Conservation (phyloP, 495 filamentous ascomycete genomes). For the Pyronema domesticum region DNA sequence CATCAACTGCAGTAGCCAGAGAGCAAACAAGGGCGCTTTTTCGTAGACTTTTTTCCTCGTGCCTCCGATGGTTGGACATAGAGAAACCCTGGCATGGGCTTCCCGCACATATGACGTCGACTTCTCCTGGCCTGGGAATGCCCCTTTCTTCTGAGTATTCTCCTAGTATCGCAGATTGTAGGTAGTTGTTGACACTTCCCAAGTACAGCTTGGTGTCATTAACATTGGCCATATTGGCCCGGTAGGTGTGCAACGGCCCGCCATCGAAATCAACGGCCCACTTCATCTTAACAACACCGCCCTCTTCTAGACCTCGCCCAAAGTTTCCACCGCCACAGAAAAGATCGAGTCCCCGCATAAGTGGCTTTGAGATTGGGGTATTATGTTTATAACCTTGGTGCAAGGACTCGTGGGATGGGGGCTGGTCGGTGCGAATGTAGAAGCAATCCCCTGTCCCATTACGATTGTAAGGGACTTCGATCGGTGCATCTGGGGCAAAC, state of each 20-base stretch:
- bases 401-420: constrained; percentile 3
- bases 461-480: constrained; percentile 46
- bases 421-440: constrained; percentile 34
- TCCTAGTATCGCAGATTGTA: constrained; percentile 37
- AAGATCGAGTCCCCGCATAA: constrained; percentile 39
- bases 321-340: constrained; percentile 62
- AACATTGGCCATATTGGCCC: constrained; percentile 35
- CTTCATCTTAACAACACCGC: constrained; percentile 41
- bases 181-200: constrained; percentile 54
- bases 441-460: constrained; percentile 46
- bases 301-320: constrained; percentile 56
- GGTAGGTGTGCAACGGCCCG: constrained; percentile 48
- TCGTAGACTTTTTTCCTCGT: constrained; percentile 31
- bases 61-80: constrained; percentile 34
- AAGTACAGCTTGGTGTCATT: constrained; percentile 32
- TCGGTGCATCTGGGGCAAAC: constrained; percentile 28
- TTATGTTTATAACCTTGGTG: constrained; percentile 33
- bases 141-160: constrained; percentile 22
- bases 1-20: constrained; percentile 52
- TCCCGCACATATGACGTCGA: constrained; percentile 53
- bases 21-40: constrained; percentile 58
- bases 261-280: constrained; percentile 47
- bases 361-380: constrained; percentile 23
- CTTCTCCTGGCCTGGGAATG: constrained; percentile 30
- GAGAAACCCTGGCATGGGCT: constrained; percentile 62